Evolutionary conservation across 768 basidiomycete species (phyloP).

Genomic region (Suillus luteus): DNA sequence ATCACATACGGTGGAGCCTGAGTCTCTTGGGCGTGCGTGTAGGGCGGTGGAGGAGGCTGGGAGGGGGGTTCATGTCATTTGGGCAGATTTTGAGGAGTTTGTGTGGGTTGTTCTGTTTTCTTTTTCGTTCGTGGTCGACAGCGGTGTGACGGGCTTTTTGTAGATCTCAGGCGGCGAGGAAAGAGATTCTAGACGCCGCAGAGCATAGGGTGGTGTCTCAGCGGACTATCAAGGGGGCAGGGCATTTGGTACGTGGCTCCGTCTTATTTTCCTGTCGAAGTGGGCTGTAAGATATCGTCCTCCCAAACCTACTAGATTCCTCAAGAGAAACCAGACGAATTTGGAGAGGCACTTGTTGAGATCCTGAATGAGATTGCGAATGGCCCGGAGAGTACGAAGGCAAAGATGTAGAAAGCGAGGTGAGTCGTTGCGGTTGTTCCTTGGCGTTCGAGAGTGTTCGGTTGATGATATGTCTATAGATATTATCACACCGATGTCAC

Average conservation of each 20-base stretch:
- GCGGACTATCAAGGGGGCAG: slow-evolving; percentile 28
- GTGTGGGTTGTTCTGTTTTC: slow-evolving; percentile 18
- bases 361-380: slow-evolving; percentile 16
- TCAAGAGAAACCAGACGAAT: slow-evolving; percentile 31
- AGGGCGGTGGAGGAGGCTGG: slow-evolving; percentile 15
- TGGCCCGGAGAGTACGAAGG: neutral
- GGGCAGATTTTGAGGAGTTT: slow-evolving; percentile 35
- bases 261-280: neutral
- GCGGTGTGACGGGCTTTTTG: neutral
- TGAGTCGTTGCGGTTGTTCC: neutral
- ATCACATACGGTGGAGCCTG: slow-evolving; percentile 29
- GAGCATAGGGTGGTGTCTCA: slow-evolving; percentile 23
- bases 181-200: slow-evolving; percentile 32
- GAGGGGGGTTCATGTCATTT: slow-evolving; percentile 28
- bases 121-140: neutral
- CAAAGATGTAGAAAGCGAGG: neutral
- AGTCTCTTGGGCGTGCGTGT: slow-evolving; percentile 25
- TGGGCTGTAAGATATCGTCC: neutral
- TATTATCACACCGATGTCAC: neutral
- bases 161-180: slow-evolving; percentile 30
- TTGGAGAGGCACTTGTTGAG: slow-evolving; percentile 29
- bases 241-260: slow-evolving; percentile 28
- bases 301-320: slow-evolving; percentile 21
- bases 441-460: neutral
- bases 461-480: neutral